Base-by-base conservation (phyloP, 2,329 filamentous ascomycete species). In the Fusarium lyarnte region DNA sequence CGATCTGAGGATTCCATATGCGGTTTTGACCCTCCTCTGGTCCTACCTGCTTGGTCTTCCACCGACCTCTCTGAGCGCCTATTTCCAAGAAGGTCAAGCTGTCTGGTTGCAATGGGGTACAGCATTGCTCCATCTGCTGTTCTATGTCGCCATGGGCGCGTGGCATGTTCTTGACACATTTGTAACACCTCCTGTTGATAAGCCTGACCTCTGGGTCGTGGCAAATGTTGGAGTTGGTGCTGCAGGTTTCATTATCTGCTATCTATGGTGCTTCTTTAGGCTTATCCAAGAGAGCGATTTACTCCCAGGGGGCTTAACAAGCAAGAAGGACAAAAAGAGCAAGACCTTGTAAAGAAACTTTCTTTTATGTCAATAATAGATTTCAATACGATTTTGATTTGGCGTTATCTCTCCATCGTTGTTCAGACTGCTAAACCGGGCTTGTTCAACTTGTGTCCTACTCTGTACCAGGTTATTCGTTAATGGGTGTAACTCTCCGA, bases 171-270 rank as follows among this genome's bases (percentile, higher is more conserved):
- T 90, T 2, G 94, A 97, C 74, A 87, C 88, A 3, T 90, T 90
- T 67, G 82, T 94, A 2, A 69, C 81, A 14, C 91, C 95, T 19
- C 95, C 95, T 8, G 76, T 84, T 0, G 86, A 88, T 64, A 98
- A 97, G 82, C 96, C 96, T 1, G 96, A 99, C 83, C 84, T 99
- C 3, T 99, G 95, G 95, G 91, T 97, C 6, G 95, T 99, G 6
- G 88, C 91, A 17, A 99, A 99, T 78, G 94, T 96, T 13, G 90
- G 94, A 23, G 83, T 98, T 27, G 96, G 96, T 12, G 93, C 93
- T 27, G 91, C 89, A 8, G 96, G 94, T 0, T 99, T 98, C 80
- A 89, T 89, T 0, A 83, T 97, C 38, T 97, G 94, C 81, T 98
- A 98, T 80, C 78, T 96, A 12, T 99, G 96, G 96, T 98, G 95